These are phyloP conservation scores for Phyllosticta citribraziliensis DNA, from an alignment of 2,329 filamentous ascomycete species.

Conservation along the genomic window DNA sequence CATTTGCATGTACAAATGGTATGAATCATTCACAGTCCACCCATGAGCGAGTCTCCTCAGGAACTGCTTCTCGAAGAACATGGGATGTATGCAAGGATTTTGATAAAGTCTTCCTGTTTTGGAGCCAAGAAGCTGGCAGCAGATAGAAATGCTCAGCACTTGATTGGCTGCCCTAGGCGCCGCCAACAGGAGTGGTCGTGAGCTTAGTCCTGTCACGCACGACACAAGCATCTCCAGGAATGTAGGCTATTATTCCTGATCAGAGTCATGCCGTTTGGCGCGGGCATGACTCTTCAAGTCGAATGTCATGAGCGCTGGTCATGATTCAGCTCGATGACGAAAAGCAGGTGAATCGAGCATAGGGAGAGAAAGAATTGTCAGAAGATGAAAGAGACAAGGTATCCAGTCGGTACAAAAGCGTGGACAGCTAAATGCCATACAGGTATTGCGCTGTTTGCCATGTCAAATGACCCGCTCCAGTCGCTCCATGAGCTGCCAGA, in stretches of 20 bases:
- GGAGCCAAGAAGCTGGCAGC: neutral
- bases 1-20: too few species aligned
- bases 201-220: neutral
- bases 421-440: too few species aligned
- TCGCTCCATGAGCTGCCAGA: too few species aligned
- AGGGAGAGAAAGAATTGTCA: too few species aligned
- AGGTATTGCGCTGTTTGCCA: too few species aligned
- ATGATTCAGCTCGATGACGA: neutral
- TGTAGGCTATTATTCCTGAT: neutral
- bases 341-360: too few species aligned
- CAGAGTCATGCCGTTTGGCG: neutral
- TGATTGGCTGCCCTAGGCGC: neutral
- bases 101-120: neutral
- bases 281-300: neutral
- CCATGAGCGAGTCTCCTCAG: too few species aligned
- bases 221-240: neutral
- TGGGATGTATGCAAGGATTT: neutral
- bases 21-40: too few species aligned
- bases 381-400: too few species aligned
- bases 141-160: neutral
- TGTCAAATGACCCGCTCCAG: too few species aligned
- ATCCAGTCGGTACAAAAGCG: too few species aligned
- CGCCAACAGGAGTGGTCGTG: neutral
- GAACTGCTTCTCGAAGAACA: too few species aligned
- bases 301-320: neutral